These are phyloP conservation scores for Citrus cavaleriei DNA, from an alignment of 345 rosid species.

Conservation along the genomic window DNA sequence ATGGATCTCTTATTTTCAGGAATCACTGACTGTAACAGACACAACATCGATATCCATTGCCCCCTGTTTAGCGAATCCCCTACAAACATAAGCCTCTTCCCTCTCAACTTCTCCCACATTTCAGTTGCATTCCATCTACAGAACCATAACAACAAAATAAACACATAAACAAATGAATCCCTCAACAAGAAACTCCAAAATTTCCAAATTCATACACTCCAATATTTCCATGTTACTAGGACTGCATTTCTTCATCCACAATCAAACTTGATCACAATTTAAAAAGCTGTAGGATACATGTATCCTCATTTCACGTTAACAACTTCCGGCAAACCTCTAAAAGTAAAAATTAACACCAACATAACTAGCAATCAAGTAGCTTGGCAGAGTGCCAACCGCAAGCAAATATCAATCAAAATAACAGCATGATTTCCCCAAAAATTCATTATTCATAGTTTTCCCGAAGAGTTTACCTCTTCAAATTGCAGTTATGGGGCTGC, in stretches of 20 bases:
- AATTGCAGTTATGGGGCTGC: constrained; percentile 87
- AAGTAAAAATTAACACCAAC: not conserved
- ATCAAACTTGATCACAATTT: constrained; percentile 2
- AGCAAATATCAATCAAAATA: not conserved
- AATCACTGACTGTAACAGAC: constrained; percentile 80
- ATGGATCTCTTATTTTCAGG: constrained; percentile 73
- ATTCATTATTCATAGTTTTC: not conserved
- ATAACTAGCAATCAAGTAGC: not conserved
- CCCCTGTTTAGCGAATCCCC: constrained; percentile 97
- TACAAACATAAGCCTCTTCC: constrained; percentile 91
- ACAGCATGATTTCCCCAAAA: not conserved
- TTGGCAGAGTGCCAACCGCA: not conserved
- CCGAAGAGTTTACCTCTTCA: constrained; percentile 48
- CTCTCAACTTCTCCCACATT: constrained; percentile 97
- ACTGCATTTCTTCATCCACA: not conserved
- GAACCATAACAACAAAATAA: not conserved
- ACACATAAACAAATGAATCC: not conserved
- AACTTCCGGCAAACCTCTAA: not conserved
- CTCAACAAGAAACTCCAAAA: not conserved
- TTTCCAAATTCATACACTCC: too few species aligned
- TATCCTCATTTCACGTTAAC: not conserved
- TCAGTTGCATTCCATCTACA: constrained; percentile 78
- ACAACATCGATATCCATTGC: constrained; percentile 98
- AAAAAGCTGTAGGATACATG: not conserved
- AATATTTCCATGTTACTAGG: not conserved